Base-by-base conservation (phyloP, 1,284 basidiomycete species). In the Microbotryum intermedium region DNA sequence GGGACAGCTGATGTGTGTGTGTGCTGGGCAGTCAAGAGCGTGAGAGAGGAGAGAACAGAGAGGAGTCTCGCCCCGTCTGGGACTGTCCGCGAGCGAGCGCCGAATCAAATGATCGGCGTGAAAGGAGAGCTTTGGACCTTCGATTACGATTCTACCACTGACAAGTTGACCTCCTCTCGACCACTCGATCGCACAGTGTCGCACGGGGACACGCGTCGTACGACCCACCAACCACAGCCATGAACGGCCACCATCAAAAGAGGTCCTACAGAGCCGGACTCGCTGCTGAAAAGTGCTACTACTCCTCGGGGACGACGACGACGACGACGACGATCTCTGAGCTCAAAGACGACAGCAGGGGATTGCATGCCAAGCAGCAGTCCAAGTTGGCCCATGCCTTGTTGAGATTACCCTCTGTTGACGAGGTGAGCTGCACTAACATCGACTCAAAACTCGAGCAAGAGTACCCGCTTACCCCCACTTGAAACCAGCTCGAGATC, bases 211-310 rank as follows among this genome's bases (percentile, higher is more conserved):
- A 39, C 13, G 9, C 1, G 34, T 39, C 34, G 34, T 39, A 39
- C 34, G 34, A 16, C 34, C 34, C 16, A 39, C 18, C 34, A 39
- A 39, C 34, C 34, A 11, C 11, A 6, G 20, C 21, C 7, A 62
- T 66, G 64, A 66, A 66, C 50, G 61, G 59, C 5, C 64, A 66
- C 28, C 64, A 66, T 57, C 34, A 57, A 46, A 66, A 63, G 50
- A 30, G 47, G n/a, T 45, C 51, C 5, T 58, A 59, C 55, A 39
- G 55, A 2, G 51, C 54, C 2, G 39, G 49, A 4, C 47, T 58
- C 11, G 59, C 61, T 2, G 23, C 30, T 2, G n/a, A 26, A 11
- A 34, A n/a, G 11, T 18, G 30, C 3, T 49, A 48, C 20, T 44
- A 51, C 53, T 13, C 50, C 47, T 21, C 26, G 50, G 13, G 29